Evolutionary conservation across 257 asterid genomes (phyloP).

Genomic region (Salvia rosmarinus): DNA sequence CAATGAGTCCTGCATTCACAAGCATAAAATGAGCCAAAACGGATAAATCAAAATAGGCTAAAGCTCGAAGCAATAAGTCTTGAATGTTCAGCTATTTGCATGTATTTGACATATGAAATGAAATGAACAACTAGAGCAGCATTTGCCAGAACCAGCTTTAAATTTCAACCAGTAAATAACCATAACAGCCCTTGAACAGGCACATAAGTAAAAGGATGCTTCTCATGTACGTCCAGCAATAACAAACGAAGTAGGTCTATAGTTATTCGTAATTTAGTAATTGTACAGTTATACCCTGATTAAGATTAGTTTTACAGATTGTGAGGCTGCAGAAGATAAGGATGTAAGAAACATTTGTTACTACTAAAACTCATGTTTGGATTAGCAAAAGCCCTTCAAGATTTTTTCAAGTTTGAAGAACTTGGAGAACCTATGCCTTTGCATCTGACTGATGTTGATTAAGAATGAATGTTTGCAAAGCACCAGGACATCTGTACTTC

Average conservation of each 20-base stretch:
- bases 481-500: not conserved
- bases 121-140: conserved; percentile 3
- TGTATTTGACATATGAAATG: not conserved
- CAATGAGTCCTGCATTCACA: conserved; percentile 66
- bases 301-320: not conserved
- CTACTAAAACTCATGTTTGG: not conserved
- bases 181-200: not conserved
- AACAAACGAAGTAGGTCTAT: not conserved
- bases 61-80: not conserved
- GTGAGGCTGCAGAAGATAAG: conserved; percentile 7
- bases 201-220: not conserved
- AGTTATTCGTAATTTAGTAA: not conserved
- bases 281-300: not conserved
- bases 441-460: conserved; percentile 1
- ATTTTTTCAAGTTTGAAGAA: conserved; percentile 4
- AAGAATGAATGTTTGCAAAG: not conserved
- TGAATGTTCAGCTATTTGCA: conserved; percentile 20
- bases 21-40: conserved; percentile 27
- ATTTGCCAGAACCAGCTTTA: not conserved
- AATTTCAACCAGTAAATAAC: not conserved
- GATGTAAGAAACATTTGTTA: not conserved
- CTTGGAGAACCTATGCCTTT: not conserved
- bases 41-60: conserved; percentile 1
- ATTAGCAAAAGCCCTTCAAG: not conserved
- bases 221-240: conserved; percentile 19